These are phyloP conservation scores for Starmerella apis DNA, from an alignment of 805 yeast species.

Conservation along the genomic window DNA sequence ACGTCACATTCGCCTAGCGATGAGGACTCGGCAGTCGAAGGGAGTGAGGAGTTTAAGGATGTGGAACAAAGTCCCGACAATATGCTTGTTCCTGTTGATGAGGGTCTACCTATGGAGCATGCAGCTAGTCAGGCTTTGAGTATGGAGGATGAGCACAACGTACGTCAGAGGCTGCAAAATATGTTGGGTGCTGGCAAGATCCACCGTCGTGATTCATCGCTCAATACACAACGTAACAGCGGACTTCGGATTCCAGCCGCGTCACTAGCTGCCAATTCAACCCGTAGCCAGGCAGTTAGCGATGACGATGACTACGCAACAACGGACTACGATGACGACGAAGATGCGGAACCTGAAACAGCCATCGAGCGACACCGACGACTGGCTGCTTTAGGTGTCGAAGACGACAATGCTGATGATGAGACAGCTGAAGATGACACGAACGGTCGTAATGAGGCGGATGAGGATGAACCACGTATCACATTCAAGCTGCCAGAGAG, in stretches of 20 bases:
- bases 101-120: slow-evolving; percentile 11
- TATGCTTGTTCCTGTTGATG: slow-evolving; percentile 25
- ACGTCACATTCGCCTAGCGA: not conserved
- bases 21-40: slow-evolving; percentile 6
- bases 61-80: slow-evolving; percentile 25
- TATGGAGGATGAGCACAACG: slow-evolving; percentile 23
- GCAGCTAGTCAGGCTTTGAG: slow-evolving; percentile 16
- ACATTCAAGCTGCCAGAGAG: slow-evolving; percentile 20
- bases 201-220: slow-evolving; percentile 14
- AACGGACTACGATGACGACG: slow-evolving; percentile 24
- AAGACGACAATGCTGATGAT: slow-evolving; percentile 15
- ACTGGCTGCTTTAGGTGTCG: slow-evolving; percentile 35
- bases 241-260: slow-evolving; percentile 1
- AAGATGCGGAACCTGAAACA: slow-evolving; percentile 41
- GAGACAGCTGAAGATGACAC: not conserved
- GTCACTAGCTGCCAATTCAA: not conserved
- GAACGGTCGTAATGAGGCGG: not conserved
- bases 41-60: slow-evolving; percentile 18
- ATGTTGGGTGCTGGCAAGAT: slow-evolving; percentile 18
- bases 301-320: slow-evolving; percentile 22
- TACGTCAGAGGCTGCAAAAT: slow-evolving; percentile 18
- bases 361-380: slow-evolving; percentile 57
- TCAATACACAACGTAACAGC: not conserved
- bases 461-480: slow-evolving; percentile 21
- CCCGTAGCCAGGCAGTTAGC: slow-evolving; percentile 11